Conservation (phyloP, 176 grass and related monocot genomes). For the Rhynchospora breviuscula region DNA sequence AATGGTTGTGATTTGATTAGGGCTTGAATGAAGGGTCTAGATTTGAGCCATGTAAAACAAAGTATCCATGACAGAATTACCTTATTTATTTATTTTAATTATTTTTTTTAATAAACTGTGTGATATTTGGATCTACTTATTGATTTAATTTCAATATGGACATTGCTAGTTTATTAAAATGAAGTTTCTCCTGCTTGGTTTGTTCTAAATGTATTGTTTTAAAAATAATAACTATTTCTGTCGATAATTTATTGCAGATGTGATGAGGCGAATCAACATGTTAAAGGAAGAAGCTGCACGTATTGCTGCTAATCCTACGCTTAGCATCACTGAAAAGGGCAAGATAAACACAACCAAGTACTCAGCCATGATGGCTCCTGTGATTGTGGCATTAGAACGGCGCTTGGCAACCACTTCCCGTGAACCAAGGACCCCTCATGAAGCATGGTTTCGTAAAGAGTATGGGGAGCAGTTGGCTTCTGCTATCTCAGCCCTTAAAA, state of each 20-base stretch:
- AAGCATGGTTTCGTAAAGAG: slow-evolving; percentile 87
- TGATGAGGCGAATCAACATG: slow-evolving; percentile 80
- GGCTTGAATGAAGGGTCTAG: too few relatives aligned
- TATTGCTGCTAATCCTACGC: slow-evolving; percentile 82
- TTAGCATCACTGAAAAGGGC: slow-evolving; percentile 74
- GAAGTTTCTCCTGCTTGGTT: not conserved
- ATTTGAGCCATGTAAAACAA: too few relatives aligned
- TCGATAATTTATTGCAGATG: slow-evolving; percentile 54
- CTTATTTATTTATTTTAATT: not conserved
- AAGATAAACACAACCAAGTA: slow-evolving; percentile 97
- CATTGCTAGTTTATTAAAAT: not conserved
- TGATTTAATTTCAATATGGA: not conserved
- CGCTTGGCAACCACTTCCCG: slow-evolving; percentile 80
- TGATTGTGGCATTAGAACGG: slow-evolving; percentile 90
- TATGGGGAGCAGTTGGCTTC: slow-evolving; percentile 65
- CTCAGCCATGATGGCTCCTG: slow-evolving; percentile 94
- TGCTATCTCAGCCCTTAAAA: slow-evolving; percentile 70
- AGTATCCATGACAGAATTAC: too few relatives aligned
- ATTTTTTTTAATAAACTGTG: not conserved
- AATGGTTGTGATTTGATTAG: too few relatives aligned
- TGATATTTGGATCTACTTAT: not conserved
- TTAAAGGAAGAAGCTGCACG: slow-evolving; percentile 94
- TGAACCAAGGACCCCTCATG: slow-evolving; percentile 83
- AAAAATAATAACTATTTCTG: slow-evolving; percentile 8
- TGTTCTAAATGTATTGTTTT: not conserved